A percentile compares a stretch with the other conserved stretches of the same genome.
Conservation (phyloP, 2,329 filamentous ascomycete genomes). For the Colletotrichum somersetense region DNA sequence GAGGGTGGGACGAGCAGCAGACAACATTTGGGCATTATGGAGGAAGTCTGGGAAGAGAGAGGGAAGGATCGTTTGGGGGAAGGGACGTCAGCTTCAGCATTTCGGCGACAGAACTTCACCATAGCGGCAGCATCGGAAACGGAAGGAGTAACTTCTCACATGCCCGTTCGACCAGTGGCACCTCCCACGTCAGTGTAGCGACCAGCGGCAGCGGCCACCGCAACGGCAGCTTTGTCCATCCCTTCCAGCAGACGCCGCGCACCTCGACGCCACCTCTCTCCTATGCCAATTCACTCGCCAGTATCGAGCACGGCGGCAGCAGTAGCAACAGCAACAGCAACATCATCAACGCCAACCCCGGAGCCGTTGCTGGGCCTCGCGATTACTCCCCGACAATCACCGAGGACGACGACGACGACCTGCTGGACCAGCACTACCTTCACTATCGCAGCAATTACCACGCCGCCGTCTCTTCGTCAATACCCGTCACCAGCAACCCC, state of each 20-base stretch:
- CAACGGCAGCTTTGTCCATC: constrained; percentile 69
- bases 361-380: constrained; percentile 48
- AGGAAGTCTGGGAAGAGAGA: constrained; percentile 46
- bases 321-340: constrained; percentile 38
- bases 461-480: constrained; percentile 44
- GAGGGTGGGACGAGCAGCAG: constrained; percentile 52
- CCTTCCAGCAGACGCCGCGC: constrained; percentile 73
- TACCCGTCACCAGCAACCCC: constrained; percentile 47
- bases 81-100: constrained; percentile 63
- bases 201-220: constrained; percentile 65
- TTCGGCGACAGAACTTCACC: constrained; percentile 51
- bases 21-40: constrained; percentile 35
- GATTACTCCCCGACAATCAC: constrained; percentile 69
- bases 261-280: constrained; percentile 71
- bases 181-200: constrained; percentile 68
- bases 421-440: constrained; percentile 34
- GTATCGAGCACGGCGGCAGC: constrained; percentile 57
- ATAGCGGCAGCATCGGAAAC: constrained; percentile 37
- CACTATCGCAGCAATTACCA: constrained; percentile 39
- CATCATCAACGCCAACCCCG: not conserved
- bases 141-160: constrained; percentile 63
- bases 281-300: constrained; percentile 68
- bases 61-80: constrained; percentile 42
- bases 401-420: constrained; percentile 64
- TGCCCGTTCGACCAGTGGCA: constrained; percentile 69